Percentiles rank a stretch among this genome's conserved stretches.
These are phyloP conservation scores for Magnolia officinalis DNA, from an alignment of 164 flowering plant species.

Conservation along the genomic window DNA sequence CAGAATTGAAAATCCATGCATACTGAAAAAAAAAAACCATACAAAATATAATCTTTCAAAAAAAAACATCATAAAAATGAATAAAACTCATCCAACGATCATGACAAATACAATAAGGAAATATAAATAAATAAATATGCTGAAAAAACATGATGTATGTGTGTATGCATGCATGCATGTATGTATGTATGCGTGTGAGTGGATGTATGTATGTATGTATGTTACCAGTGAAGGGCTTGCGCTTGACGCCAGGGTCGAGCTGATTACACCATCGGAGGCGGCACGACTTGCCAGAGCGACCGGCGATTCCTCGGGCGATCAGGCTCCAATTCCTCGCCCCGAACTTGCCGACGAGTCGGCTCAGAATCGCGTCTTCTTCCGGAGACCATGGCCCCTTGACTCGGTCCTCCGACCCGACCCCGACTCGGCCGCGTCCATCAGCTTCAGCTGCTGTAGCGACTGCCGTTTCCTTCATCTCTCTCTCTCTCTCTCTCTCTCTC, in stretches of 20 bases:
- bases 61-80: background rate
- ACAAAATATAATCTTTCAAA: background rate
- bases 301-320: constrained; percentile 74
- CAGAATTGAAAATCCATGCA: background rate
- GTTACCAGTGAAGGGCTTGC: constrained; percentile 70
- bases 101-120: background rate
- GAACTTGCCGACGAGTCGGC: constrained; percentile 55
- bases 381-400: constrained; percentile 78
- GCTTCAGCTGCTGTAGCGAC: background rate
- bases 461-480: constrained; percentile 6
- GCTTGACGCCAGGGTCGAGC: constrained; percentile 71
- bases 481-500: constrained; percentile 5
- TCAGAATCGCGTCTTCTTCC: constrained; percentile 62
- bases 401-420: constrained; percentile 28
- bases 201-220: background rate
- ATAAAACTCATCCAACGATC: no score
- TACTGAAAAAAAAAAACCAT: background rate
- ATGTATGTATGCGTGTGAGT: no score
- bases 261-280: constrained; percentile 95
- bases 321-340: constrained; percentile 88
- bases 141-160: no score
- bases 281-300: constrained; percentile 87
- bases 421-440: background rate
- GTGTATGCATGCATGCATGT: no score
- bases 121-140: background rate